These are phyloP conservation scores for Lupinus albus DNA, from an alignment of 306 rosid genomes.

Conservation along the genomic window DNA sequence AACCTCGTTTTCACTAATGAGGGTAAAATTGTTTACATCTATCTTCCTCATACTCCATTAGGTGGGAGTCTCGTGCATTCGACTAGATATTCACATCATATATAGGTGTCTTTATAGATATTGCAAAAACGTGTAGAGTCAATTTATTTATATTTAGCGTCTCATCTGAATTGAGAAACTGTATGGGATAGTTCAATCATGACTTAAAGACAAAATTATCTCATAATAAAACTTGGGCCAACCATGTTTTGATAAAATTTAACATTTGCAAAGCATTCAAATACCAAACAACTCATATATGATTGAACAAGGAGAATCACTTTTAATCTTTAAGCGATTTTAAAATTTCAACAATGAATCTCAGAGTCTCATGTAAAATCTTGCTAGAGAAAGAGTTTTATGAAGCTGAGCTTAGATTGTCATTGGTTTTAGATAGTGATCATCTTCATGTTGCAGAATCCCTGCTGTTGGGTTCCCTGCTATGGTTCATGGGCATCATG, in stretches of 20 bases:
- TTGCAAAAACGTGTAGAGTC: background rate
- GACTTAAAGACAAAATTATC: background rate
- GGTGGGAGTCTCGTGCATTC: too few species aligned
- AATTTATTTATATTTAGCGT: background rate
- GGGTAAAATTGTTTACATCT: too few species aligned
- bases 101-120: too few species aligned
- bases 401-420: background rate
- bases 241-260: too few species aligned
- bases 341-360: conserved; percentile 11
- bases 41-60: too few species aligned
- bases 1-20: too few species aligned
- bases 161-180: background rate
- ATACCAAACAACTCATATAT: background rate
- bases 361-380: conserved; percentile 1
- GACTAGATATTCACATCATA: too few species aligned
- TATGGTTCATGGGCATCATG: conserved; percentile 78
- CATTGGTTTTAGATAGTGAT: conserved; percentile 30
- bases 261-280: background rate
- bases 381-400: background rate
- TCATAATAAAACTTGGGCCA: background rate
- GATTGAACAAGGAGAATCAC: background rate
- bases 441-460: conserved; percentile 63
- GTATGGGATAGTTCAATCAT: background rate
- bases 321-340: conserved; percentile 4
- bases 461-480: conserved; percentile 54